These are phyloP conservation scores for Coniochaeta hoffmannii DNA, from an alignment of 2,329 filamentous ascomycete genomes.

Conservation along the genomic window DNA sequence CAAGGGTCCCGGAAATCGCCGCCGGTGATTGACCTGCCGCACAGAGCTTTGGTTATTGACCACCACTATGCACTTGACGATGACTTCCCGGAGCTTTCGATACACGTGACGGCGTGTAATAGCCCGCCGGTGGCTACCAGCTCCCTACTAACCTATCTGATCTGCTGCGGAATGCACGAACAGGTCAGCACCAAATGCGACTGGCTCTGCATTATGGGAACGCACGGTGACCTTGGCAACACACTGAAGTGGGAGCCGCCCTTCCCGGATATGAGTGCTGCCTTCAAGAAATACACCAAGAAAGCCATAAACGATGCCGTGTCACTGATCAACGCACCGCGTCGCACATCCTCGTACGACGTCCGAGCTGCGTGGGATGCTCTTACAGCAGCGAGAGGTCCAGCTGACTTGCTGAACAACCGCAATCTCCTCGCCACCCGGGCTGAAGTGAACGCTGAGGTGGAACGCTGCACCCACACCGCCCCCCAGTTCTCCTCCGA, in stretches of 20 bases:
- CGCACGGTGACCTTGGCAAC: slow-evolving; percentile 59
- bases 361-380: slow-evolving; percentile 54
- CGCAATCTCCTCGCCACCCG: slow-evolving; percentile 43
- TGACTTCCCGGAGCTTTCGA: slow-evolving; percentile 47
- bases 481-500: slow-evolving; percentile 58
- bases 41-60: slow-evolving; percentile 54
- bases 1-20: slow-evolving; percentile 52
- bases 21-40: slow-evolving; percentile 41
- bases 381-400: slow-evolving; percentile 40
- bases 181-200: slow-evolving; percentile 37
- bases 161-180: slow-evolving; percentile 50
- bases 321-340: slow-evolving; percentile 56
- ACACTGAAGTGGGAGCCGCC: slow-evolving; percentile 58
- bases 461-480: slow-evolving; percentile 52
- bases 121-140: slow-evolving; percentile 60
- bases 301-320: slow-evolving; percentile 57
- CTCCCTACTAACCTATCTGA: slow-evolving; percentile 55
- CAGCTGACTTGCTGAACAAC: slow-evolving; percentile 43
- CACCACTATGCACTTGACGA: slow-evolving; percentile 50
- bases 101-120: slow-evolving; percentile 54
- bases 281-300: slow-evolving; percentile 54
- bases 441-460: slow-evolving; percentile 52
- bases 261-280: slow-evolving; percentile 57
- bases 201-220: slow-evolving; percentile 59
- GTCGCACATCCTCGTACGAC: slow-evolving; percentile 53